Conservation (phyloP, 345 rosid genomes). For the Eucalyptus rudis region DNA sequence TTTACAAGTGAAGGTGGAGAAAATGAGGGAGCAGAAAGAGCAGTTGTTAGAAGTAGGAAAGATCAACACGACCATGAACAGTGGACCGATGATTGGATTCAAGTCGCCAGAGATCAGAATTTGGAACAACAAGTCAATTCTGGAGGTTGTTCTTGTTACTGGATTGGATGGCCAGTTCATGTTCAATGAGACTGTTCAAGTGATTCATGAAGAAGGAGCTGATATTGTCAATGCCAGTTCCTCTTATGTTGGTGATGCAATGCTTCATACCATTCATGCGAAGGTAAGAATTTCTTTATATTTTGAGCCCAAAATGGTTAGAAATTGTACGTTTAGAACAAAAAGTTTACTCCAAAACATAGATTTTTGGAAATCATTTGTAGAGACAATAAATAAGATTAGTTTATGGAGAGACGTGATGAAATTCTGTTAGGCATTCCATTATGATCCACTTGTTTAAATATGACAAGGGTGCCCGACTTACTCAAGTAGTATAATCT, state of each 20-base stretch:
- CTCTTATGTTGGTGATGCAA: conserved; percentile 2
- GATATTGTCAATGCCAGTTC: conserved; percentile 21
- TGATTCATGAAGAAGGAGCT: conserved; percentile 28
- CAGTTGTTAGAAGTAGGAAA: background rate
- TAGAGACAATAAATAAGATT: background rate
- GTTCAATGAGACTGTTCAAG: conserved; percentile 19
- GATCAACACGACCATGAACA: background rate
- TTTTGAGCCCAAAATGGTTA: background rate
- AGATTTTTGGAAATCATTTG: background rate
- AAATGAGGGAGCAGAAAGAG: conserved; percentile 36
- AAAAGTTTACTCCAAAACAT: background rate
- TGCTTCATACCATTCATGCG: conserved; percentile 21
- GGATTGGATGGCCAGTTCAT: conserved; percentile 8
- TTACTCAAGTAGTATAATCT: background rate
- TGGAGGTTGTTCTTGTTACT: conserved; percentile 22
- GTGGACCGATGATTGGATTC: background rate
- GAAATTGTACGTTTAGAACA: background rate
- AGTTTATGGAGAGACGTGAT: background rate
- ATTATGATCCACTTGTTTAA: background rate
- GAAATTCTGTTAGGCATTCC: background rate
- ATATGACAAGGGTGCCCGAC: background rate
- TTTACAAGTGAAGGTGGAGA: conserved; percentile 40
- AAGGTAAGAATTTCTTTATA: conserved; percentile 11
- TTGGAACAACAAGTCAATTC: background rate
- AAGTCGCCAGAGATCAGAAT: background rate